phyloP scores from a whole-genome alignment of 768 basidiomycete species.

The Termitomyces sp. region DNA sequence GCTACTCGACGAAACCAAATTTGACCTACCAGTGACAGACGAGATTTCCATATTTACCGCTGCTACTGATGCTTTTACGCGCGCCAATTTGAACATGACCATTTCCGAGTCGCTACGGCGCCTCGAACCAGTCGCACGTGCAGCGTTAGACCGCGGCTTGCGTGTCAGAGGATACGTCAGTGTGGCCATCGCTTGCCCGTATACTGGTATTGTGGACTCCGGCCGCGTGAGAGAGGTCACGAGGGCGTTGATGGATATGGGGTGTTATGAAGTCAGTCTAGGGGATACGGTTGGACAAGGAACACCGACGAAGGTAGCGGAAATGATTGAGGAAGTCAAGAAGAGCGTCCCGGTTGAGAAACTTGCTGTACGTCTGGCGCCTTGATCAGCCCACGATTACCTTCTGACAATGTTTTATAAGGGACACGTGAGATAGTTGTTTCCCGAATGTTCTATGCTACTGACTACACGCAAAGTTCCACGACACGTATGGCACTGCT shows the following conservation, averaged over 20 bases:
- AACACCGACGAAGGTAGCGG: slow-evolving; percentile 59
- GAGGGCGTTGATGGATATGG: slow-evolving; percentile 74
- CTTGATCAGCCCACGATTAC: not conserved
- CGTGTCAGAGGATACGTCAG: slow-evolving; percentile 84
- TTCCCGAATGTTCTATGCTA: not conserved
- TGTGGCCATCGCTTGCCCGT: slow-evolving; percentile 80
- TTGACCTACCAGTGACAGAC: slow-evolving; percentile 50
- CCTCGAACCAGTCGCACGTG: slow-evolving; percentile 53
- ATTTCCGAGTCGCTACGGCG: slow-evolving; percentile 64
- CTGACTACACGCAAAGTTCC: slow-evolving; percentile 46
- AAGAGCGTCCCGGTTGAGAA: slow-evolving; percentile 51
- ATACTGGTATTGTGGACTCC: slow-evolving; percentile 70
- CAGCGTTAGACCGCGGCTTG: slow-evolving; percentile 56
- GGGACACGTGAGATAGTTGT: slow-evolving; percentile 2
- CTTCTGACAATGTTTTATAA: not conserved
- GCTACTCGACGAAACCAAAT: slow-evolving; percentile 38
- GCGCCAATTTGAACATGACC: slow-evolving; percentile 79
- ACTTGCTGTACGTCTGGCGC: slow-evolving; percentile 53
- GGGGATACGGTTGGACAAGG: slow-evolving; percentile 92
- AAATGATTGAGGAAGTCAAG: slow-evolving; percentile 68
- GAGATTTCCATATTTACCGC: slow-evolving; percentile 90
- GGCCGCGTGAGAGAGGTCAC: slow-evolving; percentile 62
- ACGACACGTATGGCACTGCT: slow-evolving; percentile 86
- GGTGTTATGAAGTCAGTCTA: slow-evolving; percentile 89
- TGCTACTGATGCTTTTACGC: slow-evolving; percentile 80